Evolutionary conservation across 345 rosid genomes (phyloP), one percentile per base, ranked within the genome.

Genomic region (Hibiscus trionum): DNA sequence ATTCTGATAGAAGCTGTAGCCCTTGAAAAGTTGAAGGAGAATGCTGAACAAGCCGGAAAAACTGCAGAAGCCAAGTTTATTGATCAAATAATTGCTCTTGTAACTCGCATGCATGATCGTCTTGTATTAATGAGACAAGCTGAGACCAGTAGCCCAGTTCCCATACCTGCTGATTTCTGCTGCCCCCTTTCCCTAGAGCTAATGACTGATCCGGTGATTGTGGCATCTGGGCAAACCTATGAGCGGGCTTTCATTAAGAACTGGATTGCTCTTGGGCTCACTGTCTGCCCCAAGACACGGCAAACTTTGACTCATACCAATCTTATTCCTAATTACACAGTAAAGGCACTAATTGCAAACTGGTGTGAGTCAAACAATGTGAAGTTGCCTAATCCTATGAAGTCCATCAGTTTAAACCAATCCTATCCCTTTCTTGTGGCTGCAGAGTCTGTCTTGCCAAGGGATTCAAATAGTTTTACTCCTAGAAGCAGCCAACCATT

Each of bases 201-300:
- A 82, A 96, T 96, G 98, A 89, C 95, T 17, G 97, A 93, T 85
- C 99, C 98, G 42, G 98, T 96, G 68, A 93, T 96, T 76, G 94
- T 93, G 47, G 87, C 94, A 68, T 88, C 97, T 31, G 98, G 99
- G 64, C 97, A 96, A 83, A 96, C 99, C 39, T 96, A 93, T 60
- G 99, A 96, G 77, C 83, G 86, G 73, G 93, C 87, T 5, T 93
- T 88, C 79, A 93, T 93, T 72, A 89, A 88, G 84, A 85, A 82
- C 70, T 93, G 99, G 99, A 88, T 93, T 80, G 96, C 86, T 66
- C 89, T 89, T 73, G 98, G 98, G 29, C 89, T 96, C 49, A 87
- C 87, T 49, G 94, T 96, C 5, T 96, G 98, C 76, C 99, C 98
- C 59, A 96, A 93, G 89, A 96, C 99, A 61, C 85, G 96, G 10